Evolutionary conservation across 179 eudicot species (phyloP).

Genomic region (Camellia oleifera): DNA sequence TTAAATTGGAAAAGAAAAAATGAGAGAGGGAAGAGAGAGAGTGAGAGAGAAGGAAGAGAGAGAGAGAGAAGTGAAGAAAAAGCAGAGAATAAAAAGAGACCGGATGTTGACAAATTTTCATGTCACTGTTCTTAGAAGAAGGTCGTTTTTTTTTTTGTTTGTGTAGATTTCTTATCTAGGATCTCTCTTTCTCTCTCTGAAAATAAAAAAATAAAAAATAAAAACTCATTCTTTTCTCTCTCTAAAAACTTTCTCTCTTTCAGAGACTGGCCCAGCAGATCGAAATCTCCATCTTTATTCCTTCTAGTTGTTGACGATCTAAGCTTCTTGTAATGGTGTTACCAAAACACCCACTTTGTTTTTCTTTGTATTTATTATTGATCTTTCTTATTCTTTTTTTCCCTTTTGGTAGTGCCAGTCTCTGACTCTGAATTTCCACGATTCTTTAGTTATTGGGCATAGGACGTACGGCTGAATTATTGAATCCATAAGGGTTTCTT

Average conservation of each 20-base stretch:
- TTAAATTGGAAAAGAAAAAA: conserved; percentile 23
- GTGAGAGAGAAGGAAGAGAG: conserved; percentile 23
- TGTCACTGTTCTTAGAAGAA: conserved; percentile 84
- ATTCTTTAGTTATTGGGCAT: conserved; percentile 23
- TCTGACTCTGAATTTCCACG: conserved; percentile 21
- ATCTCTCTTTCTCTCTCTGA: conserved; percentile 67
- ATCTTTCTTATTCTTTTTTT: conserved; percentile 11
- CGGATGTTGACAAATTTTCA: conserved; percentile 83
- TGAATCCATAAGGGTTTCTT: conserved; percentile 38
- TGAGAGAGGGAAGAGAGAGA: conserved; percentile 20
- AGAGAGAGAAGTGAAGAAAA: conserved; percentile 25
- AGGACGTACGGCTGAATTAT: conserved; percentile 31
- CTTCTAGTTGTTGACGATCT: conserved; percentile 43
- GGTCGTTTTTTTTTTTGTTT: conserved; percentile 70
- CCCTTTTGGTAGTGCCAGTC: conserved; percentile 10
- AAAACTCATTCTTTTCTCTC: conserved; percentile 21
- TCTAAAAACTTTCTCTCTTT: conserved; percentile 25
- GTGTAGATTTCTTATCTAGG: conserved; percentile 85
- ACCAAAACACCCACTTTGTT: conserved; percentile 27
- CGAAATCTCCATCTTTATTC: conserved; percentile 55
- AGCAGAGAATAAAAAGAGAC: conserved; percentile 86
- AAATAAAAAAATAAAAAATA: neutral
- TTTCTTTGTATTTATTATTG: conserved; percentile 17
- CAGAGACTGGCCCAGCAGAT: conserved; percentile 78
- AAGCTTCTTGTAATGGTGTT: conserved; percentile 45